A percentile compares a stretch with the other conserved stretches of the same genome.
These are phyloP conservation scores for Sicyos edulis DNA, from an alignment of 306 rosid species.

Conservation along the genomic window DNA sequence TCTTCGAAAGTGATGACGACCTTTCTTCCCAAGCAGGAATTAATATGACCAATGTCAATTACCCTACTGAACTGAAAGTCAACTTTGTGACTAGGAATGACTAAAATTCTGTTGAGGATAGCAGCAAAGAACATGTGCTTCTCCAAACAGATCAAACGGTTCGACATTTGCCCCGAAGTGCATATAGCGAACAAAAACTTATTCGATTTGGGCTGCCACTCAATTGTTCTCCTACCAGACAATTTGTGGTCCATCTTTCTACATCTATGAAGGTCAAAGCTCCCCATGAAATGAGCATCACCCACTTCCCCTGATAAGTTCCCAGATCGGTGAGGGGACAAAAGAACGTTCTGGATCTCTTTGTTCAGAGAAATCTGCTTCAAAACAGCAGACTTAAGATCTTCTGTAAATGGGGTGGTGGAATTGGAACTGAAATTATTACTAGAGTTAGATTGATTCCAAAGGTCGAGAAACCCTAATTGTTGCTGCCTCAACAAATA, in stretches of 20 bases:
- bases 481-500: slow-evolving; percentile 62
- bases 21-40: slow-evolving; percentile 73
- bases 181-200: slow-evolving; percentile 76
- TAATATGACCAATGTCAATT: slow-evolving; percentile 68
- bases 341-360: slow-evolving; percentile 62
- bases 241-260: slow-evolving; percentile 57
- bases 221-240: slow-evolving; percentile 51
- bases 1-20: slow-evolving; percentile 74
- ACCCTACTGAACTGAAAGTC: slow-evolving; percentile 68
- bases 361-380: slow-evolving; percentile 62
- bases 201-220: slow-evolving; percentile 66
- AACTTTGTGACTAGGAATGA: slow-evolving; percentile 74
- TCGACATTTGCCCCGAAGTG: slow-evolving; percentile 89
- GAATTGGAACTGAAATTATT: slow-evolving; percentile 26
- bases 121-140: slow-evolving; percentile 96
- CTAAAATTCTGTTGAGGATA: slow-evolving; percentile 60
- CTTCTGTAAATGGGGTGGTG: slow-evolving; percentile 20
- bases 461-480: slow-evolving; percentile 40
- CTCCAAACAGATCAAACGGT: slow-evolving; percentile 91
- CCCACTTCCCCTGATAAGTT: slow-evolving; percentile 24
- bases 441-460: slow-evolving; percentile 46
- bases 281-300: slow-evolving; percentile 34
- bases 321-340: slow-evolving; percentile 51
- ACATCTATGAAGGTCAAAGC: slow-evolving; percentile 44
- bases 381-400: slow-evolving; percentile 48